Percentiles rank a stretch among this genome's conserved stretches.
These are phyloP conservation scores for Coniochaeta sp. DNA, from an alignment of 2,329 filamentous ascomycete genomes.

Conservation along the genomic window DNA sequence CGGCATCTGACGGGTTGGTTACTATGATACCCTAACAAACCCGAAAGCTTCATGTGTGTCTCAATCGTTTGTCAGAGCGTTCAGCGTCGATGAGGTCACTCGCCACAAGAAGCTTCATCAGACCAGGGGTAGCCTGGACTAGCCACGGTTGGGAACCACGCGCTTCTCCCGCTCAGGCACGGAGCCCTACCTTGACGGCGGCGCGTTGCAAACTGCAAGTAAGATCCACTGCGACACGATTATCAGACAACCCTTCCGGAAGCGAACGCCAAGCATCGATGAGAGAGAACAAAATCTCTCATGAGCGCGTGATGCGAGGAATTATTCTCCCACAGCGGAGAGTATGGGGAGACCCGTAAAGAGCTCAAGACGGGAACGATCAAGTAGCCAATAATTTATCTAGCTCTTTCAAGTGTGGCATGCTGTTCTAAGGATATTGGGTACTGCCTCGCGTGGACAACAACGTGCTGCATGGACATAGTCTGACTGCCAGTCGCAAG, in stretches of 20 bases:
- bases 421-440: background rate
- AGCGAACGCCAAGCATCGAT: background rate
- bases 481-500: background rate
- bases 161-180: background rate
- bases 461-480: background rate
- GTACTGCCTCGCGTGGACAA: background rate
- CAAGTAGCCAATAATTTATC: background rate
- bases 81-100: background rate
- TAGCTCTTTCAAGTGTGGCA: background rate
- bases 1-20: background rate
- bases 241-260: background rate
- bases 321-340: background rate
- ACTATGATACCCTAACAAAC: background rate
- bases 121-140: background rate
- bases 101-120: no score
- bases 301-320: background rate
- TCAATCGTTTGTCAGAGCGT: background rate
- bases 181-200: background rate
- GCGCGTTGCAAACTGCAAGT: background rate
- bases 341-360: background rate
- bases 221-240: background rate
- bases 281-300: background rate
- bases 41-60: background rate
- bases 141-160: background rate
- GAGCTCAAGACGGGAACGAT: background rate